A percentile compares a stretch with the other conserved stretches of the same genome.
These are phyloP conservation scores for Candida mattraensis DNA, from an alignment of 805 yeast species.

Conservation along the genomic window DNA sequence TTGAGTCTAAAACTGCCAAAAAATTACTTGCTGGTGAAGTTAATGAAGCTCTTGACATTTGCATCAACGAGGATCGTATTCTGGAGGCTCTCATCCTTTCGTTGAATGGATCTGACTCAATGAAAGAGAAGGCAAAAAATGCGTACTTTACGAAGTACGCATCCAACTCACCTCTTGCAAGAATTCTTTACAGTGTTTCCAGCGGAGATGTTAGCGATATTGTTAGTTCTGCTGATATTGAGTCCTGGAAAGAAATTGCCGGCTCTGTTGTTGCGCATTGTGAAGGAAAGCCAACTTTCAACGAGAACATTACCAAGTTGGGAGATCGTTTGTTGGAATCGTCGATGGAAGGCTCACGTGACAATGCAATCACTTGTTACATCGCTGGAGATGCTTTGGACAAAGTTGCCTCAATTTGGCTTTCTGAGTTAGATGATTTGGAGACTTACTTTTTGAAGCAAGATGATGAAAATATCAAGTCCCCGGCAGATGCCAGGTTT, in stretches of 20 bases:
- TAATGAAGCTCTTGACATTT: conserved; percentile 63
- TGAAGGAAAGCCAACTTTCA: conserved; percentile 47
- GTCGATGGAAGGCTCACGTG: conserved; percentile 47
- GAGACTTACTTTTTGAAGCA: conserved; percentile 45
- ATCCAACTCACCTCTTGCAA: conserved; percentile 54
- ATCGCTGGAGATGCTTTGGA: conserved; percentile 80
- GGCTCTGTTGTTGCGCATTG: conserved; percentile 61
- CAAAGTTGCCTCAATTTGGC: conserved; percentile 80
- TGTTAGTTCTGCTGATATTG: conserved; percentile 72
- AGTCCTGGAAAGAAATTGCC: conserved; percentile 84
- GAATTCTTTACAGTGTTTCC: conserved; percentile 69
- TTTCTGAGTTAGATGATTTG: conserved; percentile 56
- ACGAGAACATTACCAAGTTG: conserved; percentile 55
- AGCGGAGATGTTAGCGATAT: conserved; percentile 59
- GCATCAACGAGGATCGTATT: conserved; percentile 61
- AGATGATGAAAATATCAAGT: conserved; percentile 43
- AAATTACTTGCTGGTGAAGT: conserved; percentile 62
- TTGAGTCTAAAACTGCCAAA: conserved; percentile 48
- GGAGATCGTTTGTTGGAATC: conserved; percentile 73
- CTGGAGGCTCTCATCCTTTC: conserved; percentile 85
- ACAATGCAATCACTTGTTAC: conserved; percentile 74
- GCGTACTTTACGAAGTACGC: conserved; percentile 67
- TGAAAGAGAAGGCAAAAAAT: conserved; percentile 67
- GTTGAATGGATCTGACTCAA: conserved; percentile 57
- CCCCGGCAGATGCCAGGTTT: conserved; percentile 82